Evolutionary conservation across 108 stramenopile species (phyloP).

Genomic region (Nannochloropsis gaditana): DNA sequence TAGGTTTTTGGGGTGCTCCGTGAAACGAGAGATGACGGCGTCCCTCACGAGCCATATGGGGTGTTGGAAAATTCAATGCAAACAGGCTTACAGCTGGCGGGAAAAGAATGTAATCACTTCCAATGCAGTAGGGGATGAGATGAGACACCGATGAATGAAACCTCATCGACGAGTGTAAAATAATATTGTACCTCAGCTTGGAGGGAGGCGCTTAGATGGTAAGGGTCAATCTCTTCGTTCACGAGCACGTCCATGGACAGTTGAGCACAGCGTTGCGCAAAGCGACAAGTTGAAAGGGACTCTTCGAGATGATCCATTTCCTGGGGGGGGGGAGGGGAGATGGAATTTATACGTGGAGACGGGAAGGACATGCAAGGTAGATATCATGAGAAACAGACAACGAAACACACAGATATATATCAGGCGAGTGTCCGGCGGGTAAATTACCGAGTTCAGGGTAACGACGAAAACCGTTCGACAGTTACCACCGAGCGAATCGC

Average conservation of each 20-base stretch:
- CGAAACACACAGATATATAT: neutral
- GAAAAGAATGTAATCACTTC: too few relatives aligned
- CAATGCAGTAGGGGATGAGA: too few relatives aligned
- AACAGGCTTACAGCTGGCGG: too few relatives aligned
- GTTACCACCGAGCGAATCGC: constrained; percentile 62
- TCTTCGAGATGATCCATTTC: constrained; percentile 29
- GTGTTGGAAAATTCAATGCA: too few relatives aligned
- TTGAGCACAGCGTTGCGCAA: constrained; percentile 49
- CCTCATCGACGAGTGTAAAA: too few relatives aligned
- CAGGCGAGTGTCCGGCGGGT: neutral
- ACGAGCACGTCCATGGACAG: constrained; percentile 29
- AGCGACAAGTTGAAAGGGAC: constrained; percentile 45
- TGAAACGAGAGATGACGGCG: too few relatives aligned
- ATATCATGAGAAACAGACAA: neutral
- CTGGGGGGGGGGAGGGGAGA: constrained; percentile 35
- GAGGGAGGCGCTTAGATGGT: neutral
- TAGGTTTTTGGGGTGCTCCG: too few relatives aligned
- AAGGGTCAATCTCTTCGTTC: constrained; percentile 29
- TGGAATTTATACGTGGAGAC: constrained; percentile 18
- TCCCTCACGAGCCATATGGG: too few relatives aligned
- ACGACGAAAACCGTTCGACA: constrained; percentile 64
- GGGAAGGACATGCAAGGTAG: neutral
- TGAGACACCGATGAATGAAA: too few relatives aligned
- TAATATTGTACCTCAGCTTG: neutral
- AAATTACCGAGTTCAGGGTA: constrained; percentile 52